Evolutionary conservation across 2,329 filamentous ascomycete genomes (phyloP).

Genomic region (Thelonectria rubi): DNA sequence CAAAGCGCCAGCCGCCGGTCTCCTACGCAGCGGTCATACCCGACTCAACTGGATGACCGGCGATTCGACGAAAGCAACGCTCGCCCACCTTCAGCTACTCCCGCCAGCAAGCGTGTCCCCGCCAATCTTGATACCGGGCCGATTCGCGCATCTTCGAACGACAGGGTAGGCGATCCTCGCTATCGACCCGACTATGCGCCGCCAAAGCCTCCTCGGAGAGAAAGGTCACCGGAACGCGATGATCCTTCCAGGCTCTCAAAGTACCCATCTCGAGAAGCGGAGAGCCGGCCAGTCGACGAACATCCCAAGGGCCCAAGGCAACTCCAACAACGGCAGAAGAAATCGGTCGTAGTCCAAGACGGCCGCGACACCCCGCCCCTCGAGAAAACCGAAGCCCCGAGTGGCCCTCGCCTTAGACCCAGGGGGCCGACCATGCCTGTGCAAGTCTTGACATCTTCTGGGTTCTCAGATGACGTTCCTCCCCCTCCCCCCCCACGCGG

Average conservation of each 20-base stretch:
- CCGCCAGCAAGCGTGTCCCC: slow-evolving; percentile 41
- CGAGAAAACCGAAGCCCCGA: slow-evolving; percentile 37
- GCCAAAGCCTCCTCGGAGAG: slow-evolving; percentile 44
- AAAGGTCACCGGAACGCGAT: slow-evolving; percentile 43
- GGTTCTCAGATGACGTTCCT: slow-evolving; percentile 26
- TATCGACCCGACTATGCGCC: slow-evolving; percentile 41
- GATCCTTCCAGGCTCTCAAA: slow-evolving; percentile 30
- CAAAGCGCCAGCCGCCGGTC: slow-evolving; percentile 33
- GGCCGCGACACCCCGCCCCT: slow-evolving; percentile 40
- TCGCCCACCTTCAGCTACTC: slow-evolving; percentile 40
- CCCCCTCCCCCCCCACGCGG: slow-evolving; percentile 34
- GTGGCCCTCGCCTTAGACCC: slow-evolving; percentile 46
- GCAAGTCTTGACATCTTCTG: slow-evolving; percentile 43
- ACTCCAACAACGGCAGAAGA: slow-evolving; percentile 44
- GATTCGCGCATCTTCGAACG: slow-evolving; percentile 46
- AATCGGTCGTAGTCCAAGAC: slow-evolving; percentile 50
- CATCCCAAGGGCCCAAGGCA: slow-evolving; percentile 43
- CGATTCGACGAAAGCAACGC: slow-evolving; percentile 38
- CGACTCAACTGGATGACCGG: slow-evolving; percentile 42
- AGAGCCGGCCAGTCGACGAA: slow-evolving; percentile 53
- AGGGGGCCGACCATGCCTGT: slow-evolving; percentile 48
- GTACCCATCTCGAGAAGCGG: slow-evolving; percentile 37
- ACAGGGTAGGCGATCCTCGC: slow-evolving; percentile 43
- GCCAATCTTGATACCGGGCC: slow-evolving; percentile 41
- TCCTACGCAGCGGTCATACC: slow-evolving; percentile 45